These are phyloP conservation scores for Mycena alexandri DNA, from an alignment of 768 basidiomycete species.

Conservation along the genomic window DNA sequence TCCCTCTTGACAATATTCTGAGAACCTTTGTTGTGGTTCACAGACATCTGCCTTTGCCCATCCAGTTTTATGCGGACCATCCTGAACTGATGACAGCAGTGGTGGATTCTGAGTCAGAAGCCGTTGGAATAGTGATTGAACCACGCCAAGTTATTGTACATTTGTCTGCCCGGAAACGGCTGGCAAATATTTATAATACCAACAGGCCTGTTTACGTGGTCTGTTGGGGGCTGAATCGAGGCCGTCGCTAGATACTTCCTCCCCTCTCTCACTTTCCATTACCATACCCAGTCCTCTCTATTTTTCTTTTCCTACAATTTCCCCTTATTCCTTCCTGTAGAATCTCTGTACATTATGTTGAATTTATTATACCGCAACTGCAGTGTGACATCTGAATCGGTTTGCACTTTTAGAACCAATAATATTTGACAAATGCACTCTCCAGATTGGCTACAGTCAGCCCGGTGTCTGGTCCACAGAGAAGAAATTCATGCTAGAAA, in stretches of 20 bases:
- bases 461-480: too few species aligned
- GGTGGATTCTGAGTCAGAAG: background rate
- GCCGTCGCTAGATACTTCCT: background rate
- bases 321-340: too few species aligned
- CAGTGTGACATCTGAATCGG: too few species aligned
- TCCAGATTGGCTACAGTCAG: too few species aligned
- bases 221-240: conserved; percentile 34
- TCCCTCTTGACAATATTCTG: conserved; percentile 20
- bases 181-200: conserved; percentile 1
- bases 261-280: too few species aligned
- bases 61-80: conserved; percentile 4
- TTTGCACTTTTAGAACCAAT: too few species aligned
- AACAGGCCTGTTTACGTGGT: background rate
- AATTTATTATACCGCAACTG: too few species aligned
- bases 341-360: too few species aligned
- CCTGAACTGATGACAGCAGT: conserved; percentile 14
- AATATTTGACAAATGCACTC: too few species aligned
- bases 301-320: too few species aligned
- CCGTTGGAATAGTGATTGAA: conserved; percentile 13
- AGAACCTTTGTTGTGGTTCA: conserved; percentile 16
- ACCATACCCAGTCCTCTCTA: too few species aligned
- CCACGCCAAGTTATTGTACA: conserved; percentile 23
- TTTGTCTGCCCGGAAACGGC: conserved; percentile 18
- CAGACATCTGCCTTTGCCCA: conserved; percentile 7
- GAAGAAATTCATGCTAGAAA: too few species aligned